Conservation (phyloP, 306 rosid species). For the Castanospermum australe region DNA sequence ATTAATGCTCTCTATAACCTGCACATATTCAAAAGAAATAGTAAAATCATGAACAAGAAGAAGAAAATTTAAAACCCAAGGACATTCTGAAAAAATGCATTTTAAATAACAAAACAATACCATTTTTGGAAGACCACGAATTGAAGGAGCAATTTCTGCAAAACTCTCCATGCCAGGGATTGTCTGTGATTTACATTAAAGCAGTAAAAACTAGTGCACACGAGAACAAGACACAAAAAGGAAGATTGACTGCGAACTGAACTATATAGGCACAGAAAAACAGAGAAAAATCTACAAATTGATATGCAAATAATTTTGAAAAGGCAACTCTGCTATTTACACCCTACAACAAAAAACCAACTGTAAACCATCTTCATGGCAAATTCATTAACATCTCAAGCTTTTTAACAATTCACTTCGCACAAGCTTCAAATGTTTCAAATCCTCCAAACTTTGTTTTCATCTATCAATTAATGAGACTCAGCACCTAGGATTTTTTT, state of each 20-base stretch:
- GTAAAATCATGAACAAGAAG: constrained; percentile 1
- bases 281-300: background rate
- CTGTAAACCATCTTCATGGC: background rate
- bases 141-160: constrained; percentile 49
- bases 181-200: constrained; percentile 38
- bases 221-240: background rate
- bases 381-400: background rate
- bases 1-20: constrained; percentile 77
- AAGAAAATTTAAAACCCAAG: background rate
- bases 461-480: background rate
- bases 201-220: background rate
- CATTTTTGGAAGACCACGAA: constrained; percentile 75
- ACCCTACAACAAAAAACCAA: background rate
- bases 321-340: background rate
- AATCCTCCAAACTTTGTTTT: background rate
- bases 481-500: background rate
- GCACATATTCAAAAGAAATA: constrained; percentile 18
- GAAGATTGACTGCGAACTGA: background rate
- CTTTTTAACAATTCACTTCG: background rate
- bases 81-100: background rate
- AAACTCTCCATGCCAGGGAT: constrained; percentile 71
- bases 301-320: background rate
- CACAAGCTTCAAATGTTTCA: background rate
- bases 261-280: background rate
- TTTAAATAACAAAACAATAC: constrained; percentile 26